A percentile compares a stretch with the other conserved stretches of the same genome.
Conservation (phyloP, 2,329 filamentous ascomycete genomes). For the Fusarium armeniacum region DNA sequence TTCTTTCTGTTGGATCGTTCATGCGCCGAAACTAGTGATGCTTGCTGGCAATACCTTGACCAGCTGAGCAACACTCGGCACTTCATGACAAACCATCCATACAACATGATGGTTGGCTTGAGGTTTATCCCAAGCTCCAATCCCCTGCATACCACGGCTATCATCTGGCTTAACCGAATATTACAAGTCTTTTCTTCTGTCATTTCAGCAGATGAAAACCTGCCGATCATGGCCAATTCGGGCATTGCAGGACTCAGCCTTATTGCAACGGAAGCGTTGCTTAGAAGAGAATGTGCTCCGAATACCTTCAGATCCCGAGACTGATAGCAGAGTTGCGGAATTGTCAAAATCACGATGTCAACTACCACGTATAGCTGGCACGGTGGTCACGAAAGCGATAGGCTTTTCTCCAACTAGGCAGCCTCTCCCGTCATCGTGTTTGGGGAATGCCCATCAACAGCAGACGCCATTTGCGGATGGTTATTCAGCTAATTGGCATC, state of each 20-base stretch:
- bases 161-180: constrained; percentile 15
- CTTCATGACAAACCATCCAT: constrained; percentile 8
- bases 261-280: constrained; percentile 22
- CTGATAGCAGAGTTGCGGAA: constrained; percentile 5
- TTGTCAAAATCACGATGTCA: neutral
- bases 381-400: constrained; percentile 30
- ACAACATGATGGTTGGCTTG: constrained; percentile 31
- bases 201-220: constrained; percentile 38
- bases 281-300: constrained; percentile 12
- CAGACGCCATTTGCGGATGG: constrained; percentile 47
- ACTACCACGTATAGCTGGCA: constrained; percentile 2
- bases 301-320: constrained; percentile 8
- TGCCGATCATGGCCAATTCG: constrained; percentile 40
- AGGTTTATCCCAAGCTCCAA: constrained; percentile 9
- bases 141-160: constrained; percentile 40
- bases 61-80: constrained; percentile 32
- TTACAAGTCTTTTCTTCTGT: constrained; percentile 26
- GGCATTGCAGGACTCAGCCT: constrained; percentile 39
- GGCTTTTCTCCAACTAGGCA: constrained; percentile 11
- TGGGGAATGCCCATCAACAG: constrained; percentile 37
- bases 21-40: constrained; percentile 20
- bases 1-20: constrained; percentile 14
- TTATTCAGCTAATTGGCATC: constrained; percentile 44
- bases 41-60: constrained; percentile 20
- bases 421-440: constrained; percentile 32